Evolutionary conservation across 768 basidiomycete genomes (phyloP), one percentile per base, ranked within the genome.

Genomic region (Podaxis sp.): DNA sequence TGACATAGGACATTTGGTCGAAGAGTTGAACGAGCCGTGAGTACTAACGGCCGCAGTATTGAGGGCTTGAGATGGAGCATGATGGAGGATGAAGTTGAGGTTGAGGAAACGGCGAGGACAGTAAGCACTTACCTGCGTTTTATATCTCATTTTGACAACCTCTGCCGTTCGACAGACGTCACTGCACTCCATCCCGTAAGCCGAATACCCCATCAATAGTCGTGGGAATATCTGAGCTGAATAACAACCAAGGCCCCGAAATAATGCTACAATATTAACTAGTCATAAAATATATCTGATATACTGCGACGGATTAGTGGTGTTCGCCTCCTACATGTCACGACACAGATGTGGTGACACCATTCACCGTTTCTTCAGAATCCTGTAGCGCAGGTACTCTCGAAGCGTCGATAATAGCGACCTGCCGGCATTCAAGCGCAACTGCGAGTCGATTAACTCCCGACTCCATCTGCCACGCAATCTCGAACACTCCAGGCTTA

Each of bases 401-500:
- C 42, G 64, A 63, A 17, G 56, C 57, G 70, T 92, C 89, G 52
- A 91, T 79, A 38, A 92, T 79, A 4, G 84, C 88, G n/a, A 91
- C 89, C 39, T 81, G 75, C 57, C 81, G 80, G 64, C 84, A 85
- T 72, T 90, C 88, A 68, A 92, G 74, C 19, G 88, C 88, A 66
- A 92, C 70, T 4, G 88, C 88, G 68, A 92, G 80, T 40, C 90
- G 80, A 71, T 87, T 85, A 44, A 83, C 71, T 11, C 80, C 80
- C 40, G 77, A 73, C 30, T 75, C 70, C 33, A 75, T 77, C 71
- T 87, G 87, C 90, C 90, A 92, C 69, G 86, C 87, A 61, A 91
- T 85, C 72, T 92, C 90, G 66, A 89, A 92, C 24, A 92, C 82
- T 7, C 88, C 86, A 9, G 84, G 85, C 67, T 82, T 86, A 38